Percentiles rank a stretch among this genome's conserved stretches.
phyloP scores from a whole-genome alignment of 2,329 filamentous ascomycete genomes.

The Ascochyta rabiei region DNA sequence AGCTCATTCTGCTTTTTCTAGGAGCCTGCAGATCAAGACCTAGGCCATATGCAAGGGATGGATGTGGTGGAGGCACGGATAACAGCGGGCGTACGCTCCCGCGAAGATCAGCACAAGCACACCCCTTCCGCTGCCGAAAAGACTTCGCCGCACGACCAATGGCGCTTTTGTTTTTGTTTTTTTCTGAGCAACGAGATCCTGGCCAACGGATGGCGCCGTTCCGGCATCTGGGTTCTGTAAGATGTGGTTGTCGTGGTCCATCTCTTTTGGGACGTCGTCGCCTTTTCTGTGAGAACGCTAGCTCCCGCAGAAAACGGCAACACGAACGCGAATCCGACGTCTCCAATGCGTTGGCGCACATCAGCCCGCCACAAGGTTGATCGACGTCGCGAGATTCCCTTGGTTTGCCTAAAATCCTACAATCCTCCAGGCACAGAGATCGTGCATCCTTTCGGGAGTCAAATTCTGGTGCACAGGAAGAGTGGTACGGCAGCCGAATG shows the following conservation, averaged over 20 bases:
- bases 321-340: conserved; percentile 7
- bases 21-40: neutral
- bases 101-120: neutral
- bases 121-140: neutral
- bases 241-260: neutral
- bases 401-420: conserved; percentile 6
- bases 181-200: neutral
- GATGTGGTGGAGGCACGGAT: conserved; percentile 2
- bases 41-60: conserved; percentile 1
- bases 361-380: conserved; percentile 6
- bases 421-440: conserved; percentile 2
- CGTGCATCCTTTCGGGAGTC: conserved; percentile 4
- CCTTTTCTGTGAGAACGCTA: neutral
- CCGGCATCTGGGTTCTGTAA: neutral
- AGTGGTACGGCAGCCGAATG: conserved; percentile 10
- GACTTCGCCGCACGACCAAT: neutral
- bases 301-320: neutral
- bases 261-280: neutral
- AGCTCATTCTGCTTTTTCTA: conserved; percentile 1
- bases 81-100: conserved; percentile 2
- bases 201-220: neutral
- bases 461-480: neutral
- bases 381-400: neutral
- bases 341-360: conserved; percentile 1
- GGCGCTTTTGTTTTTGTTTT: no score